These are phyloP conservation scores for Magnusiomyces sp. DNA, from an alignment of 1,139 yeast species.

Conservation along the genomic window DNA sequence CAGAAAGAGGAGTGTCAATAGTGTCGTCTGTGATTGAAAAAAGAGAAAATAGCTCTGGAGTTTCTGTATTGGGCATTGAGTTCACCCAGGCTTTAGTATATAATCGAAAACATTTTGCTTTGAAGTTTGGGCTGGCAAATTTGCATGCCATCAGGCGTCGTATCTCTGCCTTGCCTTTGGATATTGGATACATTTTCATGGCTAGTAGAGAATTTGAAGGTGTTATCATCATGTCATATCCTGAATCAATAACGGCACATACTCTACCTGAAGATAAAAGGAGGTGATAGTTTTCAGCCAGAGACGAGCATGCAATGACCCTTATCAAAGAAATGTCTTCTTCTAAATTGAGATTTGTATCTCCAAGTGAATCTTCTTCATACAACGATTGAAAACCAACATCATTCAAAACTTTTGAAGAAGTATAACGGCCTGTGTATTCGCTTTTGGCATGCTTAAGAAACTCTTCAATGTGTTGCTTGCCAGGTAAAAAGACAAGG, in stretches of 20 bases:
- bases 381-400: neutral
- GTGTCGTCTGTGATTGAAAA: neutral
- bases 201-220: conserved; percentile 1
- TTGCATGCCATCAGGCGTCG: conserved; percentile 46
- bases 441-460: conserved; percentile 30
- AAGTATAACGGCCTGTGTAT: conserved; percentile 10
- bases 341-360: conserved; percentile 28
- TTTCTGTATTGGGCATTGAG: conserved; percentile 65
- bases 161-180: conserved; percentile 18
- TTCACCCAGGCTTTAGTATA: conserved; percentile 82
- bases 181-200: conserved; percentile 13
- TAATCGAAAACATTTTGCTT: conserved; percentile 86
- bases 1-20: conserved; percentile 55
- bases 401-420: neutral
- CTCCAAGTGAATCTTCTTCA: neutral
- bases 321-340: conserved; percentile 73
- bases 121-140: conserved; percentile 33
- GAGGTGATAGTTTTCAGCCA: conserved; percentile 45
- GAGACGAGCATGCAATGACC: conserved; percentile 68
- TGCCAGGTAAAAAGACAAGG: conserved; percentile 82
- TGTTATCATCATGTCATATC: conserved; percentile 5
- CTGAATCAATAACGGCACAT: conserved; percentile 11
- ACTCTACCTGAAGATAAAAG: conserved; percentile 7
- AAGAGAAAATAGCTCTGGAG: conserved; percentile 47
- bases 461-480: conserved; percentile 81